Evolutionary conservation across 192 early-diverging fungal species (phyloP), one percentile per base, ranked within the genome.

Genomic region (Oehlia diaphana): DNA sequence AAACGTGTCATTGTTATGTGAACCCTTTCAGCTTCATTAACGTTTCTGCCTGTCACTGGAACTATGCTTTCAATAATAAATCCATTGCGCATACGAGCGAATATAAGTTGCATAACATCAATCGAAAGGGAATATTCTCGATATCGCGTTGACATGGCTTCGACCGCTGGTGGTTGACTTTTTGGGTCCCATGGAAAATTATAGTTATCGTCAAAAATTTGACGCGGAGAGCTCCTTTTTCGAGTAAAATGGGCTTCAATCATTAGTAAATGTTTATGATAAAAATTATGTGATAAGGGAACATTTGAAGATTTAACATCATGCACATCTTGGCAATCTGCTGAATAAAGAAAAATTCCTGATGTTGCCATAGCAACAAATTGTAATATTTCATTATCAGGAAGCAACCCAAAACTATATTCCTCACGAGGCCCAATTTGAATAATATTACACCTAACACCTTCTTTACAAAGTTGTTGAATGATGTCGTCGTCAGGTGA

Each of bases 351-450:
- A 75, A 94, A 93, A 35, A 85, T 83, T 3, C 94, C 94, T 33
- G 85, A 84, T 7, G 93, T 89, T 8, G 92, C 89, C 9, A 89
- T 86, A 0, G 94, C 89, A 58, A 94, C 78, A 76, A 91, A 94
- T 37, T 90, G 81, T 2, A 94, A 84, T 50, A 91, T 86, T 82
- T 95, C 93, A 65, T 88, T 94, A 76, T 95, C 94, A 76, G 89
- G 88, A 13, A 94, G 88, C 81, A 90, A 91, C 8, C 94, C 94
- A 81, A 94, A 91, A 75, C 92, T 92, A 31, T 89, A 87, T 58
- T 88, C 92, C 37, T 89, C 81, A 47, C 88, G 78, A 5, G 86
- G 86, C 0, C 94, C 94, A n/a, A 95, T 85, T 73, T 94, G 94
- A 9, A 95, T 82, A 37, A 95, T 86, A 26, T 88, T 89, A 72